phyloP scores from a whole-genome alignment of 345 rosid genomes.

The Sapria himalayana region DNA sequence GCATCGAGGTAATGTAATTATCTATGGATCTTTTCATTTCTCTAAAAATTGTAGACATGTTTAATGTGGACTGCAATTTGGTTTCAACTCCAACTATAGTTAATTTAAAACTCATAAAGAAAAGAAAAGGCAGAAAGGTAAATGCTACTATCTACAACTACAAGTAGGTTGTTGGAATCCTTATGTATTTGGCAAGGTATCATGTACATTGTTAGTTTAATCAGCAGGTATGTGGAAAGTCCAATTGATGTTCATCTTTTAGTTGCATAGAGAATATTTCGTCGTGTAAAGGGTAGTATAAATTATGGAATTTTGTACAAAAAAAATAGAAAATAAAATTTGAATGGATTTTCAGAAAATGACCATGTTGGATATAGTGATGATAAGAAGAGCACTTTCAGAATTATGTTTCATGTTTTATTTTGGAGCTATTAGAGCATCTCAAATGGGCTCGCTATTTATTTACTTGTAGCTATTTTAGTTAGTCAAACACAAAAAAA shows the following conservation, averaged over 20 bases:
- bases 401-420: background rate
- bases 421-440: too few relatives aligned
- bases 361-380: background rate
- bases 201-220: background rate
- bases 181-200: background rate
- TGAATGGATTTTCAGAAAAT: background rate
- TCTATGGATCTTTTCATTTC: background rate
- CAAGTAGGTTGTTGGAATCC: background rate
- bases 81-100: background rate
- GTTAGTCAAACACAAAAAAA: too few relatives aligned
- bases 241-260: background rate
- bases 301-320: too few relatives aligned
- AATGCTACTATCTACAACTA: background rate
- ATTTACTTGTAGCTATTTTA: too few relatives aligned
- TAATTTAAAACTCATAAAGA: background rate
- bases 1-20: background rate
- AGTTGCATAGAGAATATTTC: background rate
- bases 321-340: background rate
- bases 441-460: too few relatives aligned
- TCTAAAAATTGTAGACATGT: background rate
- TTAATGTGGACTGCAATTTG: background rate
- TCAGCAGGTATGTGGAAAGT: background rate
- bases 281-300: too few relatives aligned
- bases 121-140: background rate
- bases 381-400: background rate